A percentile compares a stretch with the other conserved stretches of the same genome.
Evolutionary conservation across 495 filamentous ascomycete genomes (phyloP).

Genomic region (Pyrenula massariospora): DNA sequence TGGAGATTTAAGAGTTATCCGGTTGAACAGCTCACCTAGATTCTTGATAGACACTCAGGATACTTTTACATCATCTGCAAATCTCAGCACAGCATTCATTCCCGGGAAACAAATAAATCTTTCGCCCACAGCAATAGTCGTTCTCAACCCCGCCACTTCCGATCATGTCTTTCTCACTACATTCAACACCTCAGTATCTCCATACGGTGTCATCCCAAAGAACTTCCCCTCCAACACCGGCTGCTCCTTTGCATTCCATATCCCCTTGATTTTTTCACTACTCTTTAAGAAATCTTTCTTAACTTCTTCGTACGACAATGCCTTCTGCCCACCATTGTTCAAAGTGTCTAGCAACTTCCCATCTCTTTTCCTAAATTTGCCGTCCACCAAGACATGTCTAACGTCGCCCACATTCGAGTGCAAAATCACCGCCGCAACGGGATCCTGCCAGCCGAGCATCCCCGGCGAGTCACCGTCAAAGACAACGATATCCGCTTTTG

Average conservation of each 20-base stretch:
- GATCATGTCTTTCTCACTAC: background rate
- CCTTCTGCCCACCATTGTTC: background rate
- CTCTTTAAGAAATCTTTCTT: constrained; percentile 15
- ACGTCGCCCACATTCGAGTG: constrained; percentile 37
- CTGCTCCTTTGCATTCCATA: background rate
- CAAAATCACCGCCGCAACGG: constrained; percentile 38
- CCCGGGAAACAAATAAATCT: background rate
- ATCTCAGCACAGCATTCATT: background rate
- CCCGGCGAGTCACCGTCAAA: constrained; percentile 31
- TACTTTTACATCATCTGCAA: background rate
- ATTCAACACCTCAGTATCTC: background rate
- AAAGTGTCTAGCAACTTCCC: constrained; percentile 13
- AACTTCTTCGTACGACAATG: constrained; percentile 12
- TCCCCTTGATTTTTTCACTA: background rate
- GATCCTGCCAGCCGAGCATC: constrained; percentile 36
- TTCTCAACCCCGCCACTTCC: background rate
- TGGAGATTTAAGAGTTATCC: too few relatives aligned
- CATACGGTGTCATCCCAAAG: background rate
- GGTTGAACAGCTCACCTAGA: too few relatives aligned
- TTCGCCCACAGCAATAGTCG: too few relatives aligned
- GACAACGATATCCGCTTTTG: constrained; percentile 38
- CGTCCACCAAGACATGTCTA: constrained; percentile 33
- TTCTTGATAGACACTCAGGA: background rate
- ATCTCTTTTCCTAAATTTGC: constrained; percentile 26
- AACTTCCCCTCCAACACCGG: background rate